A percentile compares a stretch with the other conserved stretches of the same genome.
Conservation (phyloP, 306 rosid species). For the Ceratonia siliqua region DNA sequence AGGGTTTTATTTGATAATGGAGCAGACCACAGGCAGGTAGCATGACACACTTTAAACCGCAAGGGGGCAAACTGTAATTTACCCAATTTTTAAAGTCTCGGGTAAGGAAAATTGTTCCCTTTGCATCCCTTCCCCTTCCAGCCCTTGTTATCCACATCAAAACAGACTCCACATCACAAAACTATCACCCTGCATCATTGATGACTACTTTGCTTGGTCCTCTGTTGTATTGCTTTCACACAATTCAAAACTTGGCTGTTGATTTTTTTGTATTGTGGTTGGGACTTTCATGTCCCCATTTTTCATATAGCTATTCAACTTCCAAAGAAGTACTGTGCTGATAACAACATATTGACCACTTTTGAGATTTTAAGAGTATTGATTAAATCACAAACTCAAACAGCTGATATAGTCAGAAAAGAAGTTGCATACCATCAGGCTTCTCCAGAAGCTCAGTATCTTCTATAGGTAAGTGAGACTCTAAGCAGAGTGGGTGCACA, state of each 20-base stretch:
- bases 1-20: too few relatives aligned
- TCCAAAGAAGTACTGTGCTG: background rate
- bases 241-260: background rate
- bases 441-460: slow-evolving; percentile 49
- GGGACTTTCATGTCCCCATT: background rate
- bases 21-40: too few relatives aligned
- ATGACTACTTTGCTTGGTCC: background rate
- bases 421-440: slow-evolving; percentile 58
- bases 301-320: background rate
- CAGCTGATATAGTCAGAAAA: slow-evolving; percentile 13
- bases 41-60: too few relatives aligned
- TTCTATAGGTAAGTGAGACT: slow-evolving; percentile 39
- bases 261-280: background rate
- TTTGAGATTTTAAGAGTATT: slow-evolving; percentile 15
- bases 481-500: slow-evolving; percentile 41
- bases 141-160: too few relatives aligned
- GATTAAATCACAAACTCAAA: slow-evolving; percentile 23
- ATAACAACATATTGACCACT: background rate
- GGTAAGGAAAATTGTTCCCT: too few relatives aligned
- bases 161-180: background rate
- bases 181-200: background rate
- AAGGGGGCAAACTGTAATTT: too few relatives aligned
- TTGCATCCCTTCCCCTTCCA: too few relatives aligned
- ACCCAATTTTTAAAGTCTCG: too few relatives aligned
- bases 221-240: background rate